Conservation (phyloP, 805 yeast species). For the Cyberlindnera amylophila region DNA sequence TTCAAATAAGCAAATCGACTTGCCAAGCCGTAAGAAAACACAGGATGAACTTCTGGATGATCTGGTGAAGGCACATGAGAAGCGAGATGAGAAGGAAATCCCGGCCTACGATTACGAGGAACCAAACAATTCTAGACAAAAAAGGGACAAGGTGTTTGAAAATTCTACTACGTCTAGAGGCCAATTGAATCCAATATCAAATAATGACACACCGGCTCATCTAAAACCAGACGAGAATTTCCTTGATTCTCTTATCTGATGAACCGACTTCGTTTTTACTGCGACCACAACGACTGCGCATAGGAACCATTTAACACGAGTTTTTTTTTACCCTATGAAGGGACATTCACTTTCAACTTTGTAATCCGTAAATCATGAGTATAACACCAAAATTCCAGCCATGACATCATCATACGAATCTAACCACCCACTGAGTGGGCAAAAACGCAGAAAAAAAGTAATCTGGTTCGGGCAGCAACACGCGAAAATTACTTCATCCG, state of each 20-base stretch:
- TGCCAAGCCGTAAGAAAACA: slow-evolving; percentile 11
- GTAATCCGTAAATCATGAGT: too few species aligned
- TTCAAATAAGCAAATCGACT: slow-evolving; percentile 12
- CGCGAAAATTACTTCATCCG: not conserved
- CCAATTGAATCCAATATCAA: slow-evolving; percentile 1
- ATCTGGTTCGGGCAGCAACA: not conserved
- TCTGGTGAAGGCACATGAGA: slow-evolving; percentile 2
- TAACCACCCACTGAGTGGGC: too few species aligned
- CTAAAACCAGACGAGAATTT: slow-evolving; percentile 23
- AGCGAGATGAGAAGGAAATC: slow-evolving; percentile 8
- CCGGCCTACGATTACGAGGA: slow-evolving; percentile 5
- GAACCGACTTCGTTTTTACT: too few species aligned
- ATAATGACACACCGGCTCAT: slow-evolving; percentile 18
- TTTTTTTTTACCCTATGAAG: not conserved
- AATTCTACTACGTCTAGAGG: slow-evolving; percentile 1
- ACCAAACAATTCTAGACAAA: not conserved
- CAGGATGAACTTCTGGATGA: slow-evolving; percentile 14
- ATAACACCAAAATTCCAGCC: not conserved
- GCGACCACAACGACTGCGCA: too few species aligned
- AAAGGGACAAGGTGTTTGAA: not conserved
- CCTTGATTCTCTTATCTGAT: slow-evolving; percentile 20
- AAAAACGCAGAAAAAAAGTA: not conserved
- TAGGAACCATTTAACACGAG: too few species aligned
- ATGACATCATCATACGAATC: not conserved
- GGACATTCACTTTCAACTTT: not conserved